Evolutionary conservation across 1,284 basidiomycete genomes (phyloP).

Genomic region (Cryptococcus wingfieldii): DNA sequence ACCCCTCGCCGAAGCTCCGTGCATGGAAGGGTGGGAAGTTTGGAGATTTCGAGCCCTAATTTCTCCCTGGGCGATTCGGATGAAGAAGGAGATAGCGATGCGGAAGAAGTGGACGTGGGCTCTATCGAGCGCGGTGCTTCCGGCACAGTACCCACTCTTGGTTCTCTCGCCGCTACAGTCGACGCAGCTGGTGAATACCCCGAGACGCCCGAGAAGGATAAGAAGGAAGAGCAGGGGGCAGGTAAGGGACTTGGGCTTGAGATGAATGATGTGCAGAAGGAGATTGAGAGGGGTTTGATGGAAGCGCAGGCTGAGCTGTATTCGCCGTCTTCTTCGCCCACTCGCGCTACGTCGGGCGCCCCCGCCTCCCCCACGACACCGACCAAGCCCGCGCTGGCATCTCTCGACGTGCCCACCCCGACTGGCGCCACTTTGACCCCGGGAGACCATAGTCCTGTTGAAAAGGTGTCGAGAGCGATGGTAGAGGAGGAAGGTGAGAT

Average conservation of each 20-base stretch:
- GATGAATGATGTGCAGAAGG: background rate
- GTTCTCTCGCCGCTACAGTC: background rate
- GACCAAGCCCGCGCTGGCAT: too few relatives aligned
- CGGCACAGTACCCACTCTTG: background rate
- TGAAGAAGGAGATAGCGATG: slow-evolving; percentile 58
- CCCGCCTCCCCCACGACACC: background rate
- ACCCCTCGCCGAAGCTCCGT: slow-evolving; percentile 18
- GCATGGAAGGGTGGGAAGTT: slow-evolving; percentile 32
- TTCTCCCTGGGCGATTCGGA: slow-evolving; percentile 61
- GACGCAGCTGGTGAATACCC: background rate
- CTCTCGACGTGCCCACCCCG: background rate
- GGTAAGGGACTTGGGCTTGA: background rate
- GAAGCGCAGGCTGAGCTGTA: background rate
- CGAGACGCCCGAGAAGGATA: background rate
- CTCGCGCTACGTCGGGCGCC: background rate
- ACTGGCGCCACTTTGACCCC: slow-evolving; percentile 1
- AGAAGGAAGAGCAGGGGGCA: background rate
- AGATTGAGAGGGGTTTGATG: slow-evolving; percentile 1
- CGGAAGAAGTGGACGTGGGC: slow-evolving; percentile 49
- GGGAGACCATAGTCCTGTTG: slow-evolving; percentile 19
- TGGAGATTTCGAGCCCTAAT: slow-evolving; percentile 59
- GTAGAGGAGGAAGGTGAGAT: slow-evolving; percentile 87
- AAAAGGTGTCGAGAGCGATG: slow-evolving; percentile 60
- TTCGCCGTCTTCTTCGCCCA: background rate
- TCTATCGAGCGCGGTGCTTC: background rate